Percentiles rank a stretch among this genome's conserved stretches.
phyloP scores from a whole-genome alignment of 208 protist genomes.

The Cochliopodium minus region DNA sequence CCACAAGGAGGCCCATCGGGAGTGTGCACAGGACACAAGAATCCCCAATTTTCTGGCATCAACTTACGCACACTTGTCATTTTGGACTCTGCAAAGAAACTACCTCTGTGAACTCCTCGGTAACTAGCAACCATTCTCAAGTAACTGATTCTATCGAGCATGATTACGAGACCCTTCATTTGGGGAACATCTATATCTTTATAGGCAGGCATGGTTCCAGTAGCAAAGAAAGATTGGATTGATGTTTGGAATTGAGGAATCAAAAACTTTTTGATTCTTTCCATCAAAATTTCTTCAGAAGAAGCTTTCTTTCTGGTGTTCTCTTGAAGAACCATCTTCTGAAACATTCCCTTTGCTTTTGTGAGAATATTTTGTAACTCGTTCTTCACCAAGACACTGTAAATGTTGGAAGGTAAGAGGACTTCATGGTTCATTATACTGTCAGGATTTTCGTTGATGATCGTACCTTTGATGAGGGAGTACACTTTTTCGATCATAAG shows the following conservation, averaged over 20 bases:
- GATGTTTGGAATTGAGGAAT: no score
- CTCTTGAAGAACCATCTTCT: no score
- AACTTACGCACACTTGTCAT: slow-evolving; percentile 91
- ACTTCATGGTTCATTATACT: slow-evolving; percentile 80
- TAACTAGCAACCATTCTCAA: slow-evolving; percentile 96
- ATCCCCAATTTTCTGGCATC: slow-evolving; percentile 94
- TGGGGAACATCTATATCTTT: slow-evolving; percentile 67
- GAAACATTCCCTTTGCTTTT: no score
- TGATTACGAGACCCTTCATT: slow-evolving; percentile 78
- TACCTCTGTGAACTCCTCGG: slow-evolving; percentile 87
- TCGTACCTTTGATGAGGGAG: slow-evolving; percentile 56
- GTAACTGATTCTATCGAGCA: slow-evolving; percentile 96
- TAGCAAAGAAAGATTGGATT: slow-evolving; percentile 27
- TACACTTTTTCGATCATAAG: slow-evolving; percentile 83
- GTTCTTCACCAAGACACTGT: no score
- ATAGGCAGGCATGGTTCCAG: no score
- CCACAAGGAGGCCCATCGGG: slow-evolving; percentile 98
- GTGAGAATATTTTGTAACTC: no score
- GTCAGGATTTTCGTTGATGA: slow-evolving; percentile 79
- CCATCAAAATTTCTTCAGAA: no score
- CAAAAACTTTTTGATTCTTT: no score
- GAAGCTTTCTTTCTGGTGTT: no score
- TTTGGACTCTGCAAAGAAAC: slow-evolving; percentile 91
- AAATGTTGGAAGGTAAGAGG: slow-evolving; percentile 77
- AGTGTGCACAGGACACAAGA: slow-evolving; percentile 99